These are phyloP conservation scores for Phytophthora parvispora DNA, from an alignment of 352 stramenopile species.

Conservation along the genomic window DNA sequence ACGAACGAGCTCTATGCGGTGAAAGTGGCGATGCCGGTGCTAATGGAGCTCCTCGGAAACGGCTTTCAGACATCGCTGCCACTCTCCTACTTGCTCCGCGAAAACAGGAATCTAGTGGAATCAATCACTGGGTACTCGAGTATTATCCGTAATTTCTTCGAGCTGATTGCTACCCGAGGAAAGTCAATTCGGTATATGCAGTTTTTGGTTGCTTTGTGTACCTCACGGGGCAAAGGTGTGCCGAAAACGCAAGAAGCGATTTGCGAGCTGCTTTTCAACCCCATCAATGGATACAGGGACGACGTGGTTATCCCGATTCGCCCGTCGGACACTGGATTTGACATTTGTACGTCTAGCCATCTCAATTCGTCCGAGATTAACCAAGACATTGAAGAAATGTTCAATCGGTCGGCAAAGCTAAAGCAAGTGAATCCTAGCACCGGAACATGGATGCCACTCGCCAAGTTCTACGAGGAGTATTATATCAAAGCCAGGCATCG, in stretches of 20 bases:
- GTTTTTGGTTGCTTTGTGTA: constrained; percentile 78
- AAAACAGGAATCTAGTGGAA: constrained; percentile 79
- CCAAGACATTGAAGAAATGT: constrained; percentile 50
- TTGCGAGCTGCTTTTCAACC: constrained; percentile 76
- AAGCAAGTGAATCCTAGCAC: constrained; percentile 1
- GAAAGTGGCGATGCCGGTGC: constrained; percentile 61
- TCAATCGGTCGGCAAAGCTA: constrained; percentile 23
- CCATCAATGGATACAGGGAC: constrained; percentile 61
- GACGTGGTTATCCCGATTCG: constrained; percentile 66
- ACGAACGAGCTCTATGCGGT: constrained; percentile 70
- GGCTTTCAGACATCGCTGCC: constrained; percentile 78
- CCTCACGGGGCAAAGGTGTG: constrained; percentile 61
- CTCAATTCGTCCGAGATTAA: constrained; percentile 25
- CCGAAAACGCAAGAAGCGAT: constrained; percentile 83
- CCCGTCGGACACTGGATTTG: constrained; percentile 52
- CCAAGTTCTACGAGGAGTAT: constrained; percentile 74
- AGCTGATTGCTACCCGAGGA: constrained; percentile 73
- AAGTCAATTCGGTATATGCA: constrained; percentile 84
- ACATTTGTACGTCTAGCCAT: constrained; percentile 51
- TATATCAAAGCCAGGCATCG: constrained; percentile 58
- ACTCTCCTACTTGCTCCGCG: constrained; percentile 71
- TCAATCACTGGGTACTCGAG: constrained; percentile 71
- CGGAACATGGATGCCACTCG: constrained; percentile 55
- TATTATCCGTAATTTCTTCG: constrained; percentile 78
- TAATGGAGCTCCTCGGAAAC: constrained; percentile 82